Evolutionary conservation across 371 early-diverging fungal species (phyloP), one percentile per base, ranked within the genome.

Genomic region (Basidiobolus meristosporus): DNA sequence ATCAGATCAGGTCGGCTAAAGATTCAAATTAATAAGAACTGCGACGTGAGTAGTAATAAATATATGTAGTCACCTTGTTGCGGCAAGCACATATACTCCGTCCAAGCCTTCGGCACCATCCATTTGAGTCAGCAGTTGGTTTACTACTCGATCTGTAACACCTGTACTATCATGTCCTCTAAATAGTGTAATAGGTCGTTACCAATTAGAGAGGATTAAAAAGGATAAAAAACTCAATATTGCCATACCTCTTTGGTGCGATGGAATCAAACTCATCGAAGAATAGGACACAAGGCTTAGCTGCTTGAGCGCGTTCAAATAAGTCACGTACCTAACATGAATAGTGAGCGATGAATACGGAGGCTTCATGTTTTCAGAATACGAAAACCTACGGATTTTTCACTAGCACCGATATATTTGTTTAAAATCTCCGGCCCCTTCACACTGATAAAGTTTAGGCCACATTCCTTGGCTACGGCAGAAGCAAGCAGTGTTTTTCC

Each of bases 221-320:
- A 22, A 28, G 31, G 3, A 40, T 4, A 28, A 16, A 2, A 11
- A 29, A 23, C 28, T 17, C 16, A 22, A 10, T 10, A n/a, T 17
- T 21, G 9, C 19, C 20, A 45, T 56, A 75, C 69, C 82, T 68
- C 44, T 82, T 58, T 26, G 85, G 82, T 0, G 92, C 92, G 51
- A 98, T 77, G 12, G 90, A 77, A 59, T 98, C 98, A 64, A 98
- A 91, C 56, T 98, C 98, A 59, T 98, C 98, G 65, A 95, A 95
- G 54, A 91, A 89, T 23, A 91, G 54, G 0, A 86, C 70, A 47
- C 85, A 91, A 18, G 90, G 96, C 52, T 71, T 79, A 16, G 77
- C 90, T 26, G 85, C 77, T 54, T 81, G 76, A 1, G 98, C 96
- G 39, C 86, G 70, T 42, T 88, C 83, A 67, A 98, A 98, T 4